phyloP scores from a whole-genome alignment of 2,329 filamentous ascomycete species.

The Curvularia verruculosa region DNA sequence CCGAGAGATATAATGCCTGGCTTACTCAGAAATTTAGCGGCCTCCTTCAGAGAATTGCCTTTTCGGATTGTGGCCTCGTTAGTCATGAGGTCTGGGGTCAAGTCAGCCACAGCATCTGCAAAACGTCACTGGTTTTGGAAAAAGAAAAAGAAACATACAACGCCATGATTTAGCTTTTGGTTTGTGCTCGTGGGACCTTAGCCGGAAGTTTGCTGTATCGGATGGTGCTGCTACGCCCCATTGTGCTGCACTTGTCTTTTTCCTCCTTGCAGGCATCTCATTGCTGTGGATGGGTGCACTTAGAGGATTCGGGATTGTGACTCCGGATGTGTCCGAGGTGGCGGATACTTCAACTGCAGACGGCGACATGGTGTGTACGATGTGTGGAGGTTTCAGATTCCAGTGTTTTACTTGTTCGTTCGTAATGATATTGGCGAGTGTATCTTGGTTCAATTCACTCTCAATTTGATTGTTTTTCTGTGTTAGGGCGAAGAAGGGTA shows the following conservation, averaged over 20 bases:
- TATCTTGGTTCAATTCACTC: not conserved
- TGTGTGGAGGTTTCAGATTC: not conserved
- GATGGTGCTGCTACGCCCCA: slow-evolving; percentile 78
- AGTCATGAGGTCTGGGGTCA: slow-evolving; percentile 49
- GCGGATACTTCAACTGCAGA: slow-evolving; percentile 51
- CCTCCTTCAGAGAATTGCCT: slow-evolving; percentile 74
- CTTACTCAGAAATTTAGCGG: slow-evolving; percentile 77
- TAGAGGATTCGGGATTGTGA: slow-evolving; percentile 58
- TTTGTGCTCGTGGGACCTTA: slow-evolving; percentile 66
- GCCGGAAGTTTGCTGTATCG: slow-evolving; percentile 81
- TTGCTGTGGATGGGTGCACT: slow-evolving; percentile 61
- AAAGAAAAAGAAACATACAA: slow-evolving; percentile 66
- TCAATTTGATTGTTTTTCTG: not conserved
- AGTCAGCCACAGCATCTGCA: slow-evolving; percentile 9
- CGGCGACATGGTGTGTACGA: slow-evolving; percentile 31
- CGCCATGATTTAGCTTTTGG: slow-evolving; percentile 84
- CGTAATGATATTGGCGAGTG: not conserved
- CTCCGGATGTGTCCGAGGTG: slow-evolving; percentile 55
- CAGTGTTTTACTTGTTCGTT: not conserved
- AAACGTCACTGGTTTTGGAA: not conserved
- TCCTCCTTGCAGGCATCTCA: slow-evolving; percentile 70
- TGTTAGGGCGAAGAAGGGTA: not conserved
- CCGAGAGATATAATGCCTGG: slow-evolving; percentile 90
- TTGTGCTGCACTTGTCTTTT: slow-evolving; percentile 71
- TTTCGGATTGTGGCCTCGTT: slow-evolving; percentile 61